phyloP scores from a whole-genome alignment of 495 filamentous ascomycete genomes.

The Jackrogersella multiformis region DNA sequence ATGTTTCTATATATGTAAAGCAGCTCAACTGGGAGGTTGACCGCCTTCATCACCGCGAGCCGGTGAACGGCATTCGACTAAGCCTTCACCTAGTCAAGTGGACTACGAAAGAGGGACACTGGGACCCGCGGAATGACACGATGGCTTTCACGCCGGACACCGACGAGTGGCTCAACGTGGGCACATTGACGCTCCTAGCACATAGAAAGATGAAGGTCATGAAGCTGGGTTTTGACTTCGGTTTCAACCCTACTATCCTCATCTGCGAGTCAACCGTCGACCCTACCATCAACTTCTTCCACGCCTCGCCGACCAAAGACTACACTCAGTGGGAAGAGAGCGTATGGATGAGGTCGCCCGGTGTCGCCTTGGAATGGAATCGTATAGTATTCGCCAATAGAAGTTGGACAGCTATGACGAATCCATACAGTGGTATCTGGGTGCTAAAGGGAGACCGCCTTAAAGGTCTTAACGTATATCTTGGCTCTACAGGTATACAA shows the following conservation, averaged over 20 bases:
- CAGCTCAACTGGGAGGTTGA: neutral
- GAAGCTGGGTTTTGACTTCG: neutral
- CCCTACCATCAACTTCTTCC: neutral
- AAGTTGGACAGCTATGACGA: neutral
- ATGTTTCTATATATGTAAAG: neutral
- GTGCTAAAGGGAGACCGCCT: neutral
- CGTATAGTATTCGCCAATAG: neutral
- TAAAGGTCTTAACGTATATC: neutral
- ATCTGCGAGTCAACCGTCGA: neutral
- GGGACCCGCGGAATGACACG: neutral
- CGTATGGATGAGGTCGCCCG: neutral
- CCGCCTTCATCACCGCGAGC: neutral
- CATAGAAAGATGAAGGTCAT: neutral
- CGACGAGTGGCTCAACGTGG: neutral
- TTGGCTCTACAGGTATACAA: neutral
- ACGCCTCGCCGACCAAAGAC: neutral
- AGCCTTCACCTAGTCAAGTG: neutral
- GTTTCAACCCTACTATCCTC: neutral
- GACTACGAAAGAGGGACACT: neutral
- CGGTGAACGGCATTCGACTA: neutral
- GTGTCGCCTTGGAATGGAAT: neutral
- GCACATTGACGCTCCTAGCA: no score
- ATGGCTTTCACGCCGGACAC: neutral
- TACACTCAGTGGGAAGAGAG: neutral
- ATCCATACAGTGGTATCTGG: neutral